Conservation (phyloP, 305 asterid genomes). For the Solanum aculeatissimum region DNA sequence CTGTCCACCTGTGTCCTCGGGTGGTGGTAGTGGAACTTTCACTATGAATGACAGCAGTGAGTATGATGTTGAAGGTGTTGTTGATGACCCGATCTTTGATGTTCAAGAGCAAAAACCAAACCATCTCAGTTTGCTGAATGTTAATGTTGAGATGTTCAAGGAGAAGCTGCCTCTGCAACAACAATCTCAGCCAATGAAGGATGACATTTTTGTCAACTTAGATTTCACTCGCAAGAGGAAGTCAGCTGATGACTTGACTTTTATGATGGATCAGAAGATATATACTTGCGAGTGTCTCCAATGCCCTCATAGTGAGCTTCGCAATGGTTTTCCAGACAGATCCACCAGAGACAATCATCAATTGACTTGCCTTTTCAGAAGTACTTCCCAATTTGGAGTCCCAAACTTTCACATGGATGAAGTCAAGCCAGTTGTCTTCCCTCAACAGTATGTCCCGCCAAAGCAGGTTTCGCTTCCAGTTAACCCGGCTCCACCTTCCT, state of each 20-base stretch:
- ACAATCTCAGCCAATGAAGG: conserved; percentile 19
- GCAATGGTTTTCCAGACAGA: conserved; percentile 46
- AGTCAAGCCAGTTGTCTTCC: conserved; percentile 24
- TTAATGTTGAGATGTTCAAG: conserved; percentile 21
- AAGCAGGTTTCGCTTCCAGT: conserved; percentile 11
- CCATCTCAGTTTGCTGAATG: conserved; percentile 19
- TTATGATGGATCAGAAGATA: conserved; percentile 33
- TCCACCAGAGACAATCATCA: conserved; percentile 48
- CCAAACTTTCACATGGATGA: conserved; percentile 29
- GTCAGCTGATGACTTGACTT: conserved; percentile 15
- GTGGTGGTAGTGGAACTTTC: conserved; percentile 31
- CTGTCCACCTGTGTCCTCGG: conserved; percentile 25
- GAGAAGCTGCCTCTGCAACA: conserved; percentile 20
- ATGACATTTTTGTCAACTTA: conserved; percentile 21
- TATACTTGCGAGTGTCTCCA: conserved; percentile 39
- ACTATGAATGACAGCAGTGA: conserved; percentile 36
- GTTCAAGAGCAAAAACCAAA: conserved; percentile 43
- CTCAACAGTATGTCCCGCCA: conserved; percentile 33
- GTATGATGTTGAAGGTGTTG: conserved; percentile 50
- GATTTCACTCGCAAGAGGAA: conserved; percentile 47
- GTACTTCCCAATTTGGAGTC: conserved; percentile 21
- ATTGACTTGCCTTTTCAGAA: conserved; percentile 32
- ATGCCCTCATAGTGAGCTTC: conserved; percentile 36
- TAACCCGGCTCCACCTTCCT: conserved; percentile 15
- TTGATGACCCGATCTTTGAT: conserved; percentile 25